Evolutionary conservation across 352 stramenopile species (phyloP).

Genomic region (Pythium angustatum): DNA sequence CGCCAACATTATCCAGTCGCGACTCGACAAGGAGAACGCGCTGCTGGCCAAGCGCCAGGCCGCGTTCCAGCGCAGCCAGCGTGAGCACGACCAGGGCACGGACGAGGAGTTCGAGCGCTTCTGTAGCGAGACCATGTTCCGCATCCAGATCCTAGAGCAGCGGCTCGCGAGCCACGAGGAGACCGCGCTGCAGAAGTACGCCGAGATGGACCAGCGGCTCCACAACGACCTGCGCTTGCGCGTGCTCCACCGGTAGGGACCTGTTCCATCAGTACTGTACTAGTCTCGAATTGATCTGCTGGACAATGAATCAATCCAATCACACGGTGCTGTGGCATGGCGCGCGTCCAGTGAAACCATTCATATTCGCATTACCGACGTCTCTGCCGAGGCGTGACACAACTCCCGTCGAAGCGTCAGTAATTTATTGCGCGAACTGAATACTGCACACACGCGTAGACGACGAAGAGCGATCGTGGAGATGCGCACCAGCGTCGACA

Average conservation of each 20-base stretch:
- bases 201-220: conserved; percentile 92
- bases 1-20: conserved; percentile 93
- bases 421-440: conserved; percentile 16
- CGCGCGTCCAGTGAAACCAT: conserved; percentile 63
- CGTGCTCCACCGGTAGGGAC: conserved; percentile 61
- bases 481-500: not conserved
- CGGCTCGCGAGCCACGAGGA: conserved; percentile 91
- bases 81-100: conserved; percentile 89
- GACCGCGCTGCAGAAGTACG: conserved; percentile 92
- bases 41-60: conserved; percentile 91
- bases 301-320: not conserved
- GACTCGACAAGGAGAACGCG: conserved; percentile 93
- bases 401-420: conserved; percentile 8
- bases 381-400: conserved; percentile 3
- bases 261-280: not conserved
- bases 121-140: conserved; percentile 95
- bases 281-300: too few relatives aligned
- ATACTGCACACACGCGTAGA: not conserved
- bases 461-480: conserved; percentile 2
- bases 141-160: conserved; percentile 95
- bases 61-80: conserved; percentile 90
- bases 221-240: conserved; percentile 82
- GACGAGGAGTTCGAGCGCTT: conserved; percentile 95
- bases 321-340: not conserved
- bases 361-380: conserved; percentile 72